Conservation (phyloP, 78 protist genomes). For the Isochrysis galbana region DNA sequence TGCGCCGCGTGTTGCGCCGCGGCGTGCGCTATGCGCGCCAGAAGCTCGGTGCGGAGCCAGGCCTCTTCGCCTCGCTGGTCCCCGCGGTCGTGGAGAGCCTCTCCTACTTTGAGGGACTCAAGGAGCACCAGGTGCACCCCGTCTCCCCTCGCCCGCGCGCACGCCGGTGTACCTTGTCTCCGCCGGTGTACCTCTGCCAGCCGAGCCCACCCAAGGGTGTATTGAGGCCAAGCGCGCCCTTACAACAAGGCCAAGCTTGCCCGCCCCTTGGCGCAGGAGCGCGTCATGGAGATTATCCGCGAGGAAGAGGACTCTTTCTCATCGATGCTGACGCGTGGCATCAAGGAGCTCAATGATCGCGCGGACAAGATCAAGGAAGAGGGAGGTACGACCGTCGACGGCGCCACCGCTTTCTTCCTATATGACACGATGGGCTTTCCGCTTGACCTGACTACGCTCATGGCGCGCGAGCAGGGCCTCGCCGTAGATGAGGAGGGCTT, state of each 20-base stretch:
- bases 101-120: conserved; percentile 82
- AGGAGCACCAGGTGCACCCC: conserved; percentile 27
- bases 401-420: conserved; percentile 75
- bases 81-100: conserved; percentile 68
- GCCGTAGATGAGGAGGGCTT: conserved; percentile 74
- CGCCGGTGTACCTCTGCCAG: too few relatives aligned
- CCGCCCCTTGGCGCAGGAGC: neutral
- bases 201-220: too few relatives aligned
- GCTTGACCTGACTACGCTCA: conserved; percentile 86
- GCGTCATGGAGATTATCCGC: conserved; percentile 37
- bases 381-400: conserved; percentile 47
- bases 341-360: conserved; percentile 69
- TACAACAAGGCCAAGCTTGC: neutral
- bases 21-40: conserved; percentile 90
- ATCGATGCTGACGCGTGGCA: conserved; percentile 65
- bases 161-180: neutral
- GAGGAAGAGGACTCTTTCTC: conserved; percentile 87
- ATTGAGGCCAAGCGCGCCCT: too few relatives aligned
- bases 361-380: neutral
- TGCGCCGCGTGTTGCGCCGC: conserved; percentile 93
- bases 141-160: too few relatives aligned
- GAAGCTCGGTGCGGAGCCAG: conserved; percentile 78
- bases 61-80: conserved; percentile 82
- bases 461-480: conserved; percentile 90
- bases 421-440: conserved; percentile 95